These are phyloP conservation scores for Juncus effusus DNA, from an alignment of 176 grass and related monocot species.

Conservation along the genomic window DNA sequence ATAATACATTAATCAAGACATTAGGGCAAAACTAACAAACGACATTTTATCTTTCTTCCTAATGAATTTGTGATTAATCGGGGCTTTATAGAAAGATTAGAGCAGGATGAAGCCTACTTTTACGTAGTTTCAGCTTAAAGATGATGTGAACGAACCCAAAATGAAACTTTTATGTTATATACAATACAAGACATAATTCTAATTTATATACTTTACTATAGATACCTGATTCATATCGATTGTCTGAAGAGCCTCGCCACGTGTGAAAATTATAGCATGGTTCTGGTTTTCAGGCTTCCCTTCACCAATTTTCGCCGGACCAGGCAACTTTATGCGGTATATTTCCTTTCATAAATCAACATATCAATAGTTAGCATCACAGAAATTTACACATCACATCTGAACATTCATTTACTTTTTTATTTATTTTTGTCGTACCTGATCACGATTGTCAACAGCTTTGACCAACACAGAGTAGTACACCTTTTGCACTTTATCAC, in stretches of 20 bases:
- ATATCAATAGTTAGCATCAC: constrained; percentile 26
- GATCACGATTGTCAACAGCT: constrained; percentile 94
- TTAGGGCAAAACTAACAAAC: not conserved
- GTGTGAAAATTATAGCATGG: constrained; percentile 96
- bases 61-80: not conserved
- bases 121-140: too few relatives aligned
- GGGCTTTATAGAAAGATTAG: not conserved
- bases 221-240: constrained; percentile 99
- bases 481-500: constrained; percentile 82
- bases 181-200: too few relatives aligned
- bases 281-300: constrained; percentile 98
- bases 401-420: not conserved
- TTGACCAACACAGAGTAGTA: constrained; percentile 90
- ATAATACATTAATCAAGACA: constrained; percentile 24
- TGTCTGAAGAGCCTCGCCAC: constrained; percentile 85
- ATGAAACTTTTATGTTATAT: too few relatives aligned
- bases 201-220: not conserved
- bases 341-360: constrained; percentile 74
- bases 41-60: too few relatives aligned
- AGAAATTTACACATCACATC: constrained; percentile 19
- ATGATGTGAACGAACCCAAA: too few relatives aligned
- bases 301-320: constrained; percentile 84
- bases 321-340: constrained; percentile 96
- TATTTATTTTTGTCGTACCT: constrained; percentile 40
- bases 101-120: too few relatives aligned